These are phyloP conservation scores for Aquilaria sinensis DNA, from an alignment of 345 rosid genomes.

Conservation along the genomic window DNA sequence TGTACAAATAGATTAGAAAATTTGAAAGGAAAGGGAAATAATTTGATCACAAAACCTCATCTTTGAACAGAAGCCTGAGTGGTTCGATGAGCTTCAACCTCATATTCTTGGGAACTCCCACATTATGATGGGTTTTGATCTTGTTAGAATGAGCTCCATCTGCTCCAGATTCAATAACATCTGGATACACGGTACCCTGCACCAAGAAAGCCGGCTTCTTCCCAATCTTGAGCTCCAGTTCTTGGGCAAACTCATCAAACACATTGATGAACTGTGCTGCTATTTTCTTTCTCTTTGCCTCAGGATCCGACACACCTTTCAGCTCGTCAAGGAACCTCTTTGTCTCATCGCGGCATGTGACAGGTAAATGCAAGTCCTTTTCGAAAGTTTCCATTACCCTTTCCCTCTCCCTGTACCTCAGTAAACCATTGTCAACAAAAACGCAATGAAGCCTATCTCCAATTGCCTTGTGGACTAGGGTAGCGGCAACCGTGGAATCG, in stretches of 20 bases:
- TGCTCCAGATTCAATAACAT: conserved; percentile 84
- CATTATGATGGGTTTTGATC: conserved; percentile 92
- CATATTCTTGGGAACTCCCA: conserved; percentile 97
- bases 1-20: not conserved
- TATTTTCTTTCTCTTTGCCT: conserved; percentile 74
- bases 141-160: conserved; percentile 85
- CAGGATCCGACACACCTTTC: conserved; percentile 69
- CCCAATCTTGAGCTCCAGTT: conserved; percentile 63
- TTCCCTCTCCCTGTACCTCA: conserved; percentile 81
- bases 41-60: conserved; percentile 43
- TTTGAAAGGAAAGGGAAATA: too few species aligned
- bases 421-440: conserved; percentile 86
- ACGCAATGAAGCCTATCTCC: conserved; percentile 88
- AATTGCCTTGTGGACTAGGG: conserved; percentile 89
- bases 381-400: conserved; percentile 85
- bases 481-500: conserved; percentile 91
- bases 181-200: conserved; percentile 91
- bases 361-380: conserved; percentile 73
- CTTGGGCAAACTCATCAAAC: conserved; percentile 9
- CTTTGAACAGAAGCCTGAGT: conserved; percentile 80
- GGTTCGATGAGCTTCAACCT: conserved; percentile 89
- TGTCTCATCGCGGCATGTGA: conserved; percentile 71
- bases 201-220: conserved; percentile 72
- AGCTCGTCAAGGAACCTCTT: conserved; percentile 65
- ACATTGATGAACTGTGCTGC: conserved; percentile 75